phyloP scores from a whole-genome alignment of 345 rosid species.

The Noccaea bulbosa region DNA sequence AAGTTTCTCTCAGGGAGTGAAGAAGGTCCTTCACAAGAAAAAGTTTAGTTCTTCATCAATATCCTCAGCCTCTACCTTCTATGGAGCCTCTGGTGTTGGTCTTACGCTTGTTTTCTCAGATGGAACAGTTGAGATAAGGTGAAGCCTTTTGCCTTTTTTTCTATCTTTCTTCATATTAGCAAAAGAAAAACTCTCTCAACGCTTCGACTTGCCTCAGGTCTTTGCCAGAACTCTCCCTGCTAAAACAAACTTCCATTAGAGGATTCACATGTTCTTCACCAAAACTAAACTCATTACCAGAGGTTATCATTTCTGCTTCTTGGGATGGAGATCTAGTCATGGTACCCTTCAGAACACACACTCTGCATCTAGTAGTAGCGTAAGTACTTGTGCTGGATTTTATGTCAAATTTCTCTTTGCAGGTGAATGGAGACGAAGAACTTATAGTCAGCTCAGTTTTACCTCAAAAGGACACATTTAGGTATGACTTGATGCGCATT shows the following conservation, averaged over 20 bases:
- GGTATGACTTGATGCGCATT: constrained; percentile 43
- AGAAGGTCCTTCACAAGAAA: constrained; percentile 82
- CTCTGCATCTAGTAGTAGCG: constrained; percentile 14
- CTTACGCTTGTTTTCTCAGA: constrained; percentile 66
- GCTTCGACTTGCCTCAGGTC: constrained; percentile 49
- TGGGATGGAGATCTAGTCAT: constrained; percentile 73
- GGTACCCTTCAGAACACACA: constrained; percentile 48
- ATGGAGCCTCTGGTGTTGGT: constrained; percentile 61
- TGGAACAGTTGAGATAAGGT: constrained; percentile 89
- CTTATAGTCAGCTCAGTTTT: constrained; percentile 59
- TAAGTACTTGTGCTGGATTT: background rate
- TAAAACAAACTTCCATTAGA: constrained; percentile 69
- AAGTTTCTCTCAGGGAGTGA: constrained; percentile 55
- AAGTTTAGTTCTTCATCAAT: constrained; percentile 70
- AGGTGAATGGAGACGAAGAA: constrained; percentile 87
- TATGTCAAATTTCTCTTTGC: constrained; percentile 15
- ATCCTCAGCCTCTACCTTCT: constrained; percentile 84
- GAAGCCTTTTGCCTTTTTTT: constrained; percentile 7
- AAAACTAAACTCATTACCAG: constrained; percentile 53
- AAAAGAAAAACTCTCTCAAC: background rate
- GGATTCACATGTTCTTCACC: constrained; percentile 62
- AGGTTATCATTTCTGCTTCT: constrained; percentile 63
- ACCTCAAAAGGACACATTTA: constrained; percentile 61
- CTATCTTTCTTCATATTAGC: background rate
- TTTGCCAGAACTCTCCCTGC: constrained; percentile 70